A percentile compares a stretch with the other conserved stretches of the same genome.
Conservation (phyloP, 2,329 filamentous ascomycete genomes). For the Aureobasidium mangrovei region DNA sequence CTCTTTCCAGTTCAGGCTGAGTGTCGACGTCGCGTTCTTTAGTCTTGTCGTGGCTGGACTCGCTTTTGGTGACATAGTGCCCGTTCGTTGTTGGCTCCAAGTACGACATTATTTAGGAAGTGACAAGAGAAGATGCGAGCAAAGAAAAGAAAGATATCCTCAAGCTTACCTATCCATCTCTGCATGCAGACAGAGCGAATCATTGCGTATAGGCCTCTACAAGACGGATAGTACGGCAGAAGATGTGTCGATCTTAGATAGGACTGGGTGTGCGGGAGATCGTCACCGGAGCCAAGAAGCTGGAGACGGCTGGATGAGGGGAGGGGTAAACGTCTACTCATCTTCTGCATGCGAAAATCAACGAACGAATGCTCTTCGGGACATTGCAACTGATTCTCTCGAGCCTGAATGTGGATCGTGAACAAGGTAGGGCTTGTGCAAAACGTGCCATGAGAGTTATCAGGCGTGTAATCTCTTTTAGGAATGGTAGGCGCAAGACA, state of each 20-base stretch:
- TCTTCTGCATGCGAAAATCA: not conserved
- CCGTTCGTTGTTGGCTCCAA: not conserved
- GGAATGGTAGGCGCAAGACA: not conserved
- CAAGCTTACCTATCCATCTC: too few relatives aligned
- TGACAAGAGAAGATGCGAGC: not conserved
- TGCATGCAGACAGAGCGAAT: not conserved
- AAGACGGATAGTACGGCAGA: constrained; percentile 6
- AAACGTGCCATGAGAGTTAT: not conserved
- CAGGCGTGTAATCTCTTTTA: not conserved
- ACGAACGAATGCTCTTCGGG: not conserved
- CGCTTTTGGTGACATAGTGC: not conserved
- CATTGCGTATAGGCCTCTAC: too few relatives aligned
- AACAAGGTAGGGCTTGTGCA: not conserved
- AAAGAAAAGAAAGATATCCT: not conserved
- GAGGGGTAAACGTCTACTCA: not conserved
- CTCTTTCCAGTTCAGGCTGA: not conserved
- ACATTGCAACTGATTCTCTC: not conserved
- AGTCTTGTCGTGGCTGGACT: not conserved
- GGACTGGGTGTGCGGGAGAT: not conserved
- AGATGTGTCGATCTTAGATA: not conserved
- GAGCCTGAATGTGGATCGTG: not conserved
- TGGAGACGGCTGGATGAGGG: not conserved
- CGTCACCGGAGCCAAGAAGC: constrained; percentile 8
- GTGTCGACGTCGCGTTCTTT: not conserved
- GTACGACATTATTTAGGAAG: not conserved